Evolutionary conservation across 2,329 filamentous ascomycete genomes (phyloP).

Genomic region (Alternaria gansuensis): DNA sequence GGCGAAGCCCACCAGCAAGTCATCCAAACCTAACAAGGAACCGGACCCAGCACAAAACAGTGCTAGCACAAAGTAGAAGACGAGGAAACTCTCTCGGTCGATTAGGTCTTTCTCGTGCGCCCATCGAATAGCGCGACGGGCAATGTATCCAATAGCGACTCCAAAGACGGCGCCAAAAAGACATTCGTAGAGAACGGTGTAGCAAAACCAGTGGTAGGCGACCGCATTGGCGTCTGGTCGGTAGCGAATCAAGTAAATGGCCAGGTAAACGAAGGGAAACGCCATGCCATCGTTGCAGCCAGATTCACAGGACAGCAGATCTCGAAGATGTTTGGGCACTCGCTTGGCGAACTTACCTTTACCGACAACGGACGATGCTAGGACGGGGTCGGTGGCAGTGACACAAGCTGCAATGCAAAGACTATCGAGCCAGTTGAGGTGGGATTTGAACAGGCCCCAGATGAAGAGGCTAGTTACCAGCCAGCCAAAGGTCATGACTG

Average conservation of each 20-base stretch:
- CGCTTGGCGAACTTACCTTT: slow-evolving; percentile 99
- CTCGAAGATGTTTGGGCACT: slow-evolving; percentile 95
- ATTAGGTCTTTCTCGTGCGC: slow-evolving; percentile 87
- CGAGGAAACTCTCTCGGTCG: slow-evolving; percentile 94
- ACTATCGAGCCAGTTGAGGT: slow-evolving; percentile 87
- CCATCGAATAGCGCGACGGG: slow-evolving; percentile 86
- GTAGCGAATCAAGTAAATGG: slow-evolving; percentile 88
- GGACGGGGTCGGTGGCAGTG: slow-evolving; percentile 94
- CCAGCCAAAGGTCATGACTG: slow-evolving; percentile 98
- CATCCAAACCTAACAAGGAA: slow-evolving; percentile 88
- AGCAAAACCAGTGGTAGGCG: slow-evolving; percentile 85
- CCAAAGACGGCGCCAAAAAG: slow-evolving; percentile 90
- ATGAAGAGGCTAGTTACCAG: slow-evolving; percentile 90
- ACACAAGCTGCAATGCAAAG: slow-evolving; percentile 90
- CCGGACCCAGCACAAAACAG: slow-evolving; percentile 96
- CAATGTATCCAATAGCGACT: slow-evolving; percentile 86
- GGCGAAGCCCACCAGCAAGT: slow-evolving; percentile 92
- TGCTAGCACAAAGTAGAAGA: slow-evolving; percentile 97
- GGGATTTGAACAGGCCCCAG: slow-evolving; percentile 82
- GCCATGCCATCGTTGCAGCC: slow-evolving; percentile 99
- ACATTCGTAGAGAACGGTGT: slow-evolving; percentile 93
- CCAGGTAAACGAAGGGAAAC: slow-evolving; percentile 95
- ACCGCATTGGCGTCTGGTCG: slow-evolving; percentile 73
- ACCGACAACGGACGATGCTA: slow-evolving; percentile 96
- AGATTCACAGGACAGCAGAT: slow-evolving; percentile 93